Conservation (phyloP, 805 yeast genomes). For the Candida ovalis region DNA sequence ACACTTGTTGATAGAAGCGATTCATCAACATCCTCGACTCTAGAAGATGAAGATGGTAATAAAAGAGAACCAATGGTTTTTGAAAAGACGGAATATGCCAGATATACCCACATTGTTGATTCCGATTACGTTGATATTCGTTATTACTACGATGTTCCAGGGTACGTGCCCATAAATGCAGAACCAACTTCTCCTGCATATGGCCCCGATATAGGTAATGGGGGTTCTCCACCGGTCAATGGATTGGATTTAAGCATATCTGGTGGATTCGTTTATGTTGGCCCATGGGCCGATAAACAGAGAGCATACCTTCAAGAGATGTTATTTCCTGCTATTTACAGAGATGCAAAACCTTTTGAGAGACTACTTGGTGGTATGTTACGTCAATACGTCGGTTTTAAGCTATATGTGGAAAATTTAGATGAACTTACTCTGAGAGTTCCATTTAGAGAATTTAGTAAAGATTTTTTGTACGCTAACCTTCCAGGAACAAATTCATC, state of each 20-base stretch:
- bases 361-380: constrained; percentile 42
- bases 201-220: constrained; percentile 56
- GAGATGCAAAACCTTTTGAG: constrained; percentile 45
- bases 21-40: background rate
- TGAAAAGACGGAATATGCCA: constrained; percentile 73
- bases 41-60: background rate
- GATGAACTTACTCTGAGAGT: constrained; percentile 70
- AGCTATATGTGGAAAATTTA: constrained; percentile 48
- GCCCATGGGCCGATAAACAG: constrained; percentile 96
- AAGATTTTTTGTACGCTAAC: constrained; percentile 45
- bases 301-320: constrained; percentile 57
- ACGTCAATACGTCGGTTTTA: constrained; percentile 57
- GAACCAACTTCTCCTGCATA: constrained; percentile 26
- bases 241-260: constrained; percentile 59
- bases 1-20: constrained; percentile 2
- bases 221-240: constrained; percentile 53
- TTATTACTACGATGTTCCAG: constrained; percentile 73
- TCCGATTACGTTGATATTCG: constrained; percentile 50
- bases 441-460: constrained; percentile 83
- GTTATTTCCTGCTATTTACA: constrained; percentile 63
- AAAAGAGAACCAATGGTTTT: constrained; percentile 25
- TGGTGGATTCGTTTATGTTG: constrained; percentile 71
- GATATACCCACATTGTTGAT: constrained; percentile 64
- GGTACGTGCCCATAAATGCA: constrained; percentile 45
- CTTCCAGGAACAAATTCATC: background rate